These are phyloP conservation scores for Solanum peruvianum DNA, from an alignment of 257 asterid species.

Conservation along the genomic window DNA sequence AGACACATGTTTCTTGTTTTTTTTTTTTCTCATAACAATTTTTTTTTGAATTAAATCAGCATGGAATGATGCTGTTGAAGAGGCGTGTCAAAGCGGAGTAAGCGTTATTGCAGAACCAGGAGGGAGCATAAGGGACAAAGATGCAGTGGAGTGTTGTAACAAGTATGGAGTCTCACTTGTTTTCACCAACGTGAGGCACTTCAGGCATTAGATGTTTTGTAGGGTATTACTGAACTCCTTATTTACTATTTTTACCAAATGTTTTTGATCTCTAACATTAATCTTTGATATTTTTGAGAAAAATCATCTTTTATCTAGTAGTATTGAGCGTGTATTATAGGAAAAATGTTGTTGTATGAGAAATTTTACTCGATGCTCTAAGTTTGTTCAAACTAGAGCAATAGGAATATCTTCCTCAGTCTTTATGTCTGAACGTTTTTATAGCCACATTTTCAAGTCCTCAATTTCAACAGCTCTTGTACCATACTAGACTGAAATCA, in stretches of 20 bases:
- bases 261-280: background rate
- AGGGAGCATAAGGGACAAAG: constrained; percentile 78
- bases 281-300: background rate
- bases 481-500: background rate
- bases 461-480: too few species aligned
- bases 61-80: constrained; percentile 96
- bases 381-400: background rate
- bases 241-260: background rate
- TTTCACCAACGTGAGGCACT: constrained; percentile 85
- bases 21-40: background rate
- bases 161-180: constrained; percentile 71
- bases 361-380: background rate
- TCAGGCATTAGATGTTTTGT: constrained; percentile 50
- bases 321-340: background rate
- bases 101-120: constrained; percentile 85
- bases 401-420: background rate
- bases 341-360: background rate
- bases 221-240: background rate
- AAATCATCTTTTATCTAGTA: background rate
- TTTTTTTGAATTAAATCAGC: constrained; percentile 30
- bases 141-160: constrained; percentile 83
- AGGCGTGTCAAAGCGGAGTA: constrained; percentile 80
- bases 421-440: background rate
- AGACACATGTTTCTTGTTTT: background rate
- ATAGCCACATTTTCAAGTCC: too few species aligned